These are phyloP conservation scores for Hortiboletus flavorubellus DNA, from an alignment of 768 basidiomycete species.

Conservation along the genomic window DNA sequence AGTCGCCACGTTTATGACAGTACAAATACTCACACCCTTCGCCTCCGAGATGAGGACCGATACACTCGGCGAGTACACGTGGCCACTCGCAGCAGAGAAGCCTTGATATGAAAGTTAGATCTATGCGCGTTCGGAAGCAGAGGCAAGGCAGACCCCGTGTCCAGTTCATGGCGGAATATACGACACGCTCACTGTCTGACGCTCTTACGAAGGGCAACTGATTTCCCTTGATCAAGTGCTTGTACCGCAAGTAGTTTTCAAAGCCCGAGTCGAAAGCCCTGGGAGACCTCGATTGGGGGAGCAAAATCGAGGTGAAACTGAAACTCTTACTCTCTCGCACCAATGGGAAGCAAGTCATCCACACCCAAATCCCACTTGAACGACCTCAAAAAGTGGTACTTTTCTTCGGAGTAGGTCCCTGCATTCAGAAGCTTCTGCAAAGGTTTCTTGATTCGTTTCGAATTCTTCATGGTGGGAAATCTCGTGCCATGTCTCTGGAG, in stretches of 20 bases:
- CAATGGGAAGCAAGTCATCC: conserved; percentile 62
- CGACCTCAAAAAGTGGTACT: conserved; percentile 52
- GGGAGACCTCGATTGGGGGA: not conserved
- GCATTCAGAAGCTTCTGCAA: conserved; percentile 54
- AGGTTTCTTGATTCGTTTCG: conserved; percentile 41
- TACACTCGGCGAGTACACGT: conserved; percentile 44
- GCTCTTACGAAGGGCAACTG: conserved; percentile 54
- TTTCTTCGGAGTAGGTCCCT: conserved; percentile 39
- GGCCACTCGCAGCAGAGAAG: conserved; percentile 51
- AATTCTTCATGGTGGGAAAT: conserved; percentile 58
- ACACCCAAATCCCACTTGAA: conserved; percentile 58
- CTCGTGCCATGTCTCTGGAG: conserved; percentile 81
- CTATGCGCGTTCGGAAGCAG: not conserved
- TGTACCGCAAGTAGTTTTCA: conserved; percentile 53
- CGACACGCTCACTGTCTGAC: conserved; percentile 53
- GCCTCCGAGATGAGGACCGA: conserved; percentile 52
- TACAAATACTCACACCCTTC: conserved; percentile 37
- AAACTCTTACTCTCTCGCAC: conserved; percentile 55
- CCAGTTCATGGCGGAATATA: conserved; percentile 71
- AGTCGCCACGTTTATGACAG: not conserved
- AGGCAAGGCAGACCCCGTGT: conserved; percentile 41
- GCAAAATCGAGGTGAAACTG: not conserved
- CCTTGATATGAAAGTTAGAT: conserved; percentile 38
- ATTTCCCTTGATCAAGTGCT: conserved; percentile 38
- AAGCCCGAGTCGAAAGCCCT: conserved; percentile 54